Percentiles rank a stretch among this genome's conserved stretches.
These are phyloP conservation scores for Aspergillus biplanus DNA, from an alignment of 495 filamentous ascomycete species.

Conservation along the genomic window DNA sequence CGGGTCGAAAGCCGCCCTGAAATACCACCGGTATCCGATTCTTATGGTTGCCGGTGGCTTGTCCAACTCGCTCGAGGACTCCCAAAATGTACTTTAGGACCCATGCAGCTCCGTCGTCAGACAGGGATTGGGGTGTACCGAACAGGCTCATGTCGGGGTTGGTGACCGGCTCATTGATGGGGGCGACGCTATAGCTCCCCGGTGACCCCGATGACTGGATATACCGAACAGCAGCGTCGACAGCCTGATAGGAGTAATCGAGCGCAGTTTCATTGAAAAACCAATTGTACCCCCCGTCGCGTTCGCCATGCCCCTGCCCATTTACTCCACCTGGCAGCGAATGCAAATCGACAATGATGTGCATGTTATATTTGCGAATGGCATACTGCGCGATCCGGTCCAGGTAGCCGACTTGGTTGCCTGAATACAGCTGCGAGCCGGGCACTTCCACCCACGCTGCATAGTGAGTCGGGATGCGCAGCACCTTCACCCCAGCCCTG, in stretches of 20 bases:
- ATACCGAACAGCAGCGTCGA: constrained; percentile 31
- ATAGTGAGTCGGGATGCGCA: constrained; percentile 37
- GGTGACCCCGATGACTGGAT: constrained; percentile 30
- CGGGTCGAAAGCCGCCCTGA: constrained; percentile 35
- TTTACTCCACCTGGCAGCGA: constrained; percentile 37
- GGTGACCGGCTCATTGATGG: constrained; percentile 21
- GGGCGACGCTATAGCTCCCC: constrained; percentile 31
- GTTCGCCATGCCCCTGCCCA: constrained; percentile 36
- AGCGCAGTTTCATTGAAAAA: constrained; percentile 33
- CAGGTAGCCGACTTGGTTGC: constrained; percentile 31
- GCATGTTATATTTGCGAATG: constrained; percentile 34
- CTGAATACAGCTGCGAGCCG: constrained; percentile 35
- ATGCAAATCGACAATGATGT: constrained; percentile 37
- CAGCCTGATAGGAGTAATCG: constrained; percentile 30
- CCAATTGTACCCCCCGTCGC: constrained; percentile 33
- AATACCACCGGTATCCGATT: constrained; percentile 32
- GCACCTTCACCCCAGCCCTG: constrained; percentile 23
- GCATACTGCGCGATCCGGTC: constrained; percentile 32
- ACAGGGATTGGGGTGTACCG: constrained; percentile 32
- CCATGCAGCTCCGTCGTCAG: constrained; percentile 30
- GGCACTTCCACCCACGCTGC: constrained; percentile 34
- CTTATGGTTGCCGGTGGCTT: constrained; percentile 12
- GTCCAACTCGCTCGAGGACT: constrained; percentile 24
- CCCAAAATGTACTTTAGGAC: constrained; percentile 29
- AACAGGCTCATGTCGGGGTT: constrained; percentile 30